A percentile compares a stretch with the other conserved stretches of the same genome.
Conservation (phyloP, 371 early-diverging fungal species). For the Smittium culicis region DNA sequence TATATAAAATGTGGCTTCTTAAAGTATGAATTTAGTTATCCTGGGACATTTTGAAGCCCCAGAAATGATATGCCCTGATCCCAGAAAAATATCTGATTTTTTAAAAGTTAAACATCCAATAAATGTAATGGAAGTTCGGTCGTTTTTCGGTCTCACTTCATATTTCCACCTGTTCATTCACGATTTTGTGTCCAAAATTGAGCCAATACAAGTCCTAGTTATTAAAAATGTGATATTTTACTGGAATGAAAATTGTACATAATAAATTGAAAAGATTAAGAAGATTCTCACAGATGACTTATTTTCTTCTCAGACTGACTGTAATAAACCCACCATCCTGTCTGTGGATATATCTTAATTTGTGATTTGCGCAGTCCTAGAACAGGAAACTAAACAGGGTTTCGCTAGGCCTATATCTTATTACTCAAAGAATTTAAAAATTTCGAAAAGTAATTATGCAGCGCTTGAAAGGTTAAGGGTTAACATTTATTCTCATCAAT, state of each 20-base stretch:
- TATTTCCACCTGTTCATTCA: neutral
- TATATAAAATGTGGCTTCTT: neutral
- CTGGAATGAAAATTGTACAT: neutral
- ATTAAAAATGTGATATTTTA: neutral
- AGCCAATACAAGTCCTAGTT: neutral
- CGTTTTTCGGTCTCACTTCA: neutral
- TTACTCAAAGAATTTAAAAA: neutral
- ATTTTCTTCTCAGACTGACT: neutral
- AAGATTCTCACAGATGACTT: neutral
- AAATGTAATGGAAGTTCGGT: neutral
- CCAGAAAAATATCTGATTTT: neutral
- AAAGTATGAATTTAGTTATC: neutral
- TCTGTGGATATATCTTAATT: neutral
- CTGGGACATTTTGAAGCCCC: neutral
- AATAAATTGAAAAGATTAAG: neutral
- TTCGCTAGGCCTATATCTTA: neutral
- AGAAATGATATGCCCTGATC: neutral
- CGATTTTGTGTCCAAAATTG: neutral
- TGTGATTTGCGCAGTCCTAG: neutral
- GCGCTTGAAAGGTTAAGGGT: neutral
- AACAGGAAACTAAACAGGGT: neutral
- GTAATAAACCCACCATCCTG: neutral
- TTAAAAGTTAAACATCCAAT: neutral
- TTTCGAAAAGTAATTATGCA: neutral
- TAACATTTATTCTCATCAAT: neutral